A percentile compares a stretch with the other conserved stretches of the same genome.
phyloP scores from a whole-genome alignment of 225 moss, liverwort and hornwort species.

The Straminergon stramineum region DNA sequence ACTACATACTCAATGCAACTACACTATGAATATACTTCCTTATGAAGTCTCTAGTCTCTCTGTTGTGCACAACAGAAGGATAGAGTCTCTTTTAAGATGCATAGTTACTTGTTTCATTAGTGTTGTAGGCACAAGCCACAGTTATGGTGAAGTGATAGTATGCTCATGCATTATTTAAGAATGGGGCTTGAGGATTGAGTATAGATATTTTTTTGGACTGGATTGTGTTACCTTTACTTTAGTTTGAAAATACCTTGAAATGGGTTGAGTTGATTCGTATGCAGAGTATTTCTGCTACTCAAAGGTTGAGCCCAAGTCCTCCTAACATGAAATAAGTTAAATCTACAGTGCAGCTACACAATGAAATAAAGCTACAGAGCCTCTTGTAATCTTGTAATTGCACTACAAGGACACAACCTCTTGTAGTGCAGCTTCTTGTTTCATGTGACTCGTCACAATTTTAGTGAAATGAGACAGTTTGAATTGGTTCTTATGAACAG shows the following conservation, averaged over 20 bases:
- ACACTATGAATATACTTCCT: not conserved
- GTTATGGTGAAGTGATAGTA: not conserved
- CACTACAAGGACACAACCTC: not conserved
- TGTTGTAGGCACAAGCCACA: not conserved
- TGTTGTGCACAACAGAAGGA: not conserved
- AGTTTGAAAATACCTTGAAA: not conserved
- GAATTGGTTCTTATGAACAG: not conserved
- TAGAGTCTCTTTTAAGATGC: not conserved
- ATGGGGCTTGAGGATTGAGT: not conserved
- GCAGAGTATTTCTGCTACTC: not conserved
- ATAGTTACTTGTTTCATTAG: not conserved
- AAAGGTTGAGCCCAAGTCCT: not conserved
- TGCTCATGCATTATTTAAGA: not conserved
- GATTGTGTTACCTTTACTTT: no score
- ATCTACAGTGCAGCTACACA: not conserved
- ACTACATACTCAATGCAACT: no score
- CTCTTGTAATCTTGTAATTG: not conserved
- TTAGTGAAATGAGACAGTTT: not conserved
- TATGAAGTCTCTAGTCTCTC: not conserved
- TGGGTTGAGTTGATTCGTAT: not conserved
- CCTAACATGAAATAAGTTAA: not conserved
- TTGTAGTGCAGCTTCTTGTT: not conserved
- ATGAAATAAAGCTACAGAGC: not conserved
- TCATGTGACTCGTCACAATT: not conserved
- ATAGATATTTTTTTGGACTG: not conserved